Evolutionary conservation across 768 basidiomycete genomes (phyloP).

Genomic region (Hygrophorus russula): DNA sequence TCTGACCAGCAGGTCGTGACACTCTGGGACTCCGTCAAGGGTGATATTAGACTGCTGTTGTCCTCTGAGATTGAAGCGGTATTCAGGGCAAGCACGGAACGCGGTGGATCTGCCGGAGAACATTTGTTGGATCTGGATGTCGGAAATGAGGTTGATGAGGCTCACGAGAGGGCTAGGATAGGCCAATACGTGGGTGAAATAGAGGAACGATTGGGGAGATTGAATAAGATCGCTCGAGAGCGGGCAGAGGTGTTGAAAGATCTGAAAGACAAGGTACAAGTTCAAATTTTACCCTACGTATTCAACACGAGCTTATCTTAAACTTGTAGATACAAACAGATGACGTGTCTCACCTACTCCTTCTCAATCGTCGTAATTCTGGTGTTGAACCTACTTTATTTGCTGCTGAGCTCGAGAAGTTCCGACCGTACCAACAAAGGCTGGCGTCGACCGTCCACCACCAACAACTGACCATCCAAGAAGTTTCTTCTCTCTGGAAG

Average conservation of each 20-base stretch:
- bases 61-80: conserved; percentile 52
- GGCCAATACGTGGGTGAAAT: conserved; percentile 57
- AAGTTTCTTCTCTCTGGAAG: conserved; percentile 67
- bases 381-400: conserved; percentile 83
- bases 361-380: conserved; percentile 80
- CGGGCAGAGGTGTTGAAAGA: conserved; percentile 83
- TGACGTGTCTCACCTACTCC: conserved; percentile 89
- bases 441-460: conserved; percentile 68
- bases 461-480: conserved; percentile 63
- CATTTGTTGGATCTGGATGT: conserved; percentile 58
- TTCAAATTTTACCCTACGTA: not conserved
- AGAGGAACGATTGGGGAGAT: conserved; percentile 62
- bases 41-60: conserved; percentile 53
- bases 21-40: conserved; percentile 61
- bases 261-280: conserved; percentile 82
- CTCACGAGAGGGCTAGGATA: conserved; percentile 59
- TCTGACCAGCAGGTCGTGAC: conserved; percentile 68
- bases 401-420: conserved; percentile 91
- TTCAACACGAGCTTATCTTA: not conserved
- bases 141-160: conserved; percentile 48
- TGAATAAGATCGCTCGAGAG: conserved; percentile 80
- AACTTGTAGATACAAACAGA: conserved; percentile 74
- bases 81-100: conserved; percentile 41
- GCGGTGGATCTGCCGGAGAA: conserved; percentile 22
- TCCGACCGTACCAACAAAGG: conserved; percentile 81